Percentiles rank a stretch among this genome's conserved stretches.
These are phyloP conservation scores for Sporothrix brasiliensis DNA, from an alignment of 2,329 filamentous ascomycete species.

Conservation along the genomic window DNA sequence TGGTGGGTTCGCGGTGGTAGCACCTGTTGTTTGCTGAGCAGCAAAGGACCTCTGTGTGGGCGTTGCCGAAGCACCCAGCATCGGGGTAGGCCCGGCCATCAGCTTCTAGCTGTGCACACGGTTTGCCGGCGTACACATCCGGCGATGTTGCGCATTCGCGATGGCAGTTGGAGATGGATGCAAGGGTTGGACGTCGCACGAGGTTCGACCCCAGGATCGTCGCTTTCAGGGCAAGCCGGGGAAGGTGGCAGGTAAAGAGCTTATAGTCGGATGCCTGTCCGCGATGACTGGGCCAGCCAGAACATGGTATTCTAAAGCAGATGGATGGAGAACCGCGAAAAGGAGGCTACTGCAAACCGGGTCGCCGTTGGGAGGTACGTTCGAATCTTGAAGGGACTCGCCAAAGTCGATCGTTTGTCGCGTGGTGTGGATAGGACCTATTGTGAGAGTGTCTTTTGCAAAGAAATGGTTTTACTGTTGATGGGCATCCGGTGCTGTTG, in stretches of 20 bases:
- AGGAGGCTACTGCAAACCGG: slow-evolving; percentile 1
- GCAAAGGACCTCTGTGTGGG: slow-evolving; percentile 58
- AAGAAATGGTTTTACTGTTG: background rate
- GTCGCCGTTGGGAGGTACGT: background rate
- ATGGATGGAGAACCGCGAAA: background rate
- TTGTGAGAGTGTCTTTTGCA: background rate
- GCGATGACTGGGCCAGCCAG: slow-evolving; percentile 11
- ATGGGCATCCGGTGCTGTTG: slow-evolving; percentile 1
- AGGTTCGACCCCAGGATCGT: too few relatives aligned
- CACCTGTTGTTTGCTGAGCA: slow-evolving; percentile 47
- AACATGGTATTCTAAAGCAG: slow-evolving; percentile 10
- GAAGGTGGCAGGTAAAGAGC: background rate
- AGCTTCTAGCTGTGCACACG: slow-evolving; percentile 41
- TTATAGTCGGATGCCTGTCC: background rate
- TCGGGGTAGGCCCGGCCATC: slow-evolving; percentile 48
- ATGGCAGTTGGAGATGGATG: background rate
- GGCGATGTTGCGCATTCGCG: slow-evolving; percentile 34
- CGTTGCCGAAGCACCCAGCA: slow-evolving; percentile 58
- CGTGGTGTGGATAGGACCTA: background rate
- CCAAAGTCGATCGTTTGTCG: background rate
- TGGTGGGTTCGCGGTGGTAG: slow-evolving; percentile 44
- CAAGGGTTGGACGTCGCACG: background rate
- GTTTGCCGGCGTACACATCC: slow-evolving; percentile 40
- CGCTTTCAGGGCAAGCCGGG: too few relatives aligned
- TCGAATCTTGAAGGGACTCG: background rate